Percentiles rank a stretch among this genome's conserved stretches.
phyloP scores from a whole-genome alignment of 208 protist genomes.

The Vickermania ingenoplastis region DNA sequence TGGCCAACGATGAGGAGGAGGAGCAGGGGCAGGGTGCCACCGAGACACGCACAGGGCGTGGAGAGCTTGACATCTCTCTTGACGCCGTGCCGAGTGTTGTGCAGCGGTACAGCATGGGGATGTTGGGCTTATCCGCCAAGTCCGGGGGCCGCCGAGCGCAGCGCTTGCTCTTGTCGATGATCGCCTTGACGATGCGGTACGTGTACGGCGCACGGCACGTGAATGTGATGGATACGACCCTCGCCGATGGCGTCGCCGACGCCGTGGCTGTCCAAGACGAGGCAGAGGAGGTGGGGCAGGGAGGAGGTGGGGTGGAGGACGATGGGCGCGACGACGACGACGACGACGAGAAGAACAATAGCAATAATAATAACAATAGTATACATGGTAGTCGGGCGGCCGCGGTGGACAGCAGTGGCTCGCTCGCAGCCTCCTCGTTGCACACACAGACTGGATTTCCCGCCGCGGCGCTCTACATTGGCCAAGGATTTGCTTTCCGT shows the following conservation, averaged over 20 bases:
- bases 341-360: neutral
- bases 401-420: neutral
- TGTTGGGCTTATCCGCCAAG: slow-evolving; percentile 26
- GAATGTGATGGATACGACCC: slow-evolving; percentile 29
- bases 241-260: slow-evolving; percentile 48
- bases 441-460: slow-evolving; percentile 26
- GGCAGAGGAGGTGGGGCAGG: too few species aligned
- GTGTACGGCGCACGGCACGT: slow-evolving; percentile 62
- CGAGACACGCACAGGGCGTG: slow-evolving; percentile 10
- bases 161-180: slow-evolving; percentile 38
- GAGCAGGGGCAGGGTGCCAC: slow-evolving; percentile 4
- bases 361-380: too few species aligned
- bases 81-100: slow-evolving; percentile 58
- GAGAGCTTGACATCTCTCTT: slow-evolving; percentile 52
- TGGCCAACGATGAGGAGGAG: slow-evolving; percentile 12
- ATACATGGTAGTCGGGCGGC: neutral
- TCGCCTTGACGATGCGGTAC: slow-evolving; percentile 41
- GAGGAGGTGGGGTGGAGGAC: slow-evolving; percentile 4
- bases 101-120: slow-evolving; percentile 39
- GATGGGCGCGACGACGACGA: slow-evolving; percentile 5
- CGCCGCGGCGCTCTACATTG: slow-evolving; percentile 52
- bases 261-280: slow-evolving; percentile 26
- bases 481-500: slow-evolving; percentile 59
- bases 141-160: slow-evolving; percentile 2
- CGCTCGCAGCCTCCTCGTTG: too few species aligned